Conservation (phyloP, 2,329 filamentous ascomycete genomes). For the Tolypocladium sp. region DNA sequence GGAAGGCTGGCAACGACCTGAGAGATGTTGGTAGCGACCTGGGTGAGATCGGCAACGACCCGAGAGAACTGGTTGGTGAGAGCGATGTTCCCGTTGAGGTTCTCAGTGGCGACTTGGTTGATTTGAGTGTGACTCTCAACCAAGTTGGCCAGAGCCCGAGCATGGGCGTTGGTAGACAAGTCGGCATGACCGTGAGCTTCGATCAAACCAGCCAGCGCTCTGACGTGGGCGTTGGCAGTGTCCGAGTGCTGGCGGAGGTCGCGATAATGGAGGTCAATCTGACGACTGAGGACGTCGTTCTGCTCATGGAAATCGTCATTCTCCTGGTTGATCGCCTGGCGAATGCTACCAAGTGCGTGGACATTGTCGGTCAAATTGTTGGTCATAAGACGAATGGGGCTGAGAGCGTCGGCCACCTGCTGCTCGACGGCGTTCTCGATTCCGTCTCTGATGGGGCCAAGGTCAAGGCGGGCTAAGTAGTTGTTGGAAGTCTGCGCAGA, state of each 20-base stretch:
- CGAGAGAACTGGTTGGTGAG: not conserved
- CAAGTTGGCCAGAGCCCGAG: not conserved
- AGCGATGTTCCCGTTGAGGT: conserved; percentile 5
- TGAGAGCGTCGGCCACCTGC: conserved; percentile 18
- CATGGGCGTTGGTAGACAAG: conserved; percentile 4
- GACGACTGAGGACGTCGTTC: conserved; percentile 13
- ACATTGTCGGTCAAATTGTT: conserved; percentile 5
- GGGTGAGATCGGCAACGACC: not conserved
- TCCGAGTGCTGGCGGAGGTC: conserved; percentile 11
- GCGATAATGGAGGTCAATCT: conserved; percentile 15
- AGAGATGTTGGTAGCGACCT: not conserved
- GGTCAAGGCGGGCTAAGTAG: not conserved
- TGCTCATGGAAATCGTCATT: conserved; percentile 12
- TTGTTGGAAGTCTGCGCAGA: not conserved
- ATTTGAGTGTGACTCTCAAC: not conserved
- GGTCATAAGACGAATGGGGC: conserved; percentile 18
- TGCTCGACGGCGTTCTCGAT: conserved; percentile 22
- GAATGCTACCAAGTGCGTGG: not conserved
- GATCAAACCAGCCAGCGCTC: conserved; percentile 10
- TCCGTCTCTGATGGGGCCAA: conserved; percentile 6
- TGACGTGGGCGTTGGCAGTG: conserved; percentile 6
- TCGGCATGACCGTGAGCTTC: conserved; percentile 7
- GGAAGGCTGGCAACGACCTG: not conserved
- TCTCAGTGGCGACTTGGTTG: conserved; percentile 7
- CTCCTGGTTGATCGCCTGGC: conserved; percentile 2